These are phyloP conservation scores for Metschnikowia amazonensis DNA, from an alignment of 805 yeast species.

Conservation along the genomic window DNA sequence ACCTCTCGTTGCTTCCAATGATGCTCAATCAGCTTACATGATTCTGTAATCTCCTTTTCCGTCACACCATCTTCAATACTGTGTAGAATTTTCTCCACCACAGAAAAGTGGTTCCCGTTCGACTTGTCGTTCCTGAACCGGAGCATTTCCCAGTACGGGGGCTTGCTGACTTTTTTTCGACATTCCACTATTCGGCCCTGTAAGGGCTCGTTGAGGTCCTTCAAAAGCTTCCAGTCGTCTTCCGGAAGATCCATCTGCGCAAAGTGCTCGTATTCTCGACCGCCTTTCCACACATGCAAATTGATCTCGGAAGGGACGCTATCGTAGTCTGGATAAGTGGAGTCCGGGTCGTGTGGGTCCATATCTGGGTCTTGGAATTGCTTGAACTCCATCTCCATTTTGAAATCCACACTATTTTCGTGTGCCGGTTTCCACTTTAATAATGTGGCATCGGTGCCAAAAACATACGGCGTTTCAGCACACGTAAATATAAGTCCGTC, in stretches of 20 bases:
- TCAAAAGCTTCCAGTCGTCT: constrained; percentile 77
- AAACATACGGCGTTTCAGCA: constrained; percentile 77
- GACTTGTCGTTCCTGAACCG: constrained; percentile 91
- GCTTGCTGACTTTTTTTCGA: constrained; percentile 51
- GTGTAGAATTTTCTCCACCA: constrained; percentile 76
- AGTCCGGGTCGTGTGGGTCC: constrained; percentile 61
- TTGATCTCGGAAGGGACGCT: constrained; percentile 61
- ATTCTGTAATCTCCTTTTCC: constrained; percentile 65
- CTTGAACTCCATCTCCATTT: constrained; percentile 60
- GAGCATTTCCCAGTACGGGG: constrained; percentile 74
- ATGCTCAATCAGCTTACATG: constrained; percentile 52
- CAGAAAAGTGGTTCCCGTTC: constrained; percentile 79
- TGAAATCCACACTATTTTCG: constrained; percentile 91
- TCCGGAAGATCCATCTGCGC: constrained; percentile 59
- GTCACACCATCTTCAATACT: constrained; percentile 85
- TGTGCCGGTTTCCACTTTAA: constrained; percentile 97
- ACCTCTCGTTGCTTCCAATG: constrained; percentile 60
- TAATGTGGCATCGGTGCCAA: constrained; percentile 83
- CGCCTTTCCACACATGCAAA: constrained; percentile 78
- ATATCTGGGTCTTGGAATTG: constrained; percentile 57
- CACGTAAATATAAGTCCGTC: constrained; percentile 96
- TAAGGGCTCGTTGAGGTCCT: constrained; percentile 69
- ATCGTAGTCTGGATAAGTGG: constrained; percentile 78
- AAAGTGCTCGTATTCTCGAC: constrained; percentile 56
- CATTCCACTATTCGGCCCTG: constrained; percentile 90